Percentiles rank a stretch among this genome's conserved stretches.
Conservation (phyloP, 352 stramenopile genomes). For the Pythium diclinum region DNA sequence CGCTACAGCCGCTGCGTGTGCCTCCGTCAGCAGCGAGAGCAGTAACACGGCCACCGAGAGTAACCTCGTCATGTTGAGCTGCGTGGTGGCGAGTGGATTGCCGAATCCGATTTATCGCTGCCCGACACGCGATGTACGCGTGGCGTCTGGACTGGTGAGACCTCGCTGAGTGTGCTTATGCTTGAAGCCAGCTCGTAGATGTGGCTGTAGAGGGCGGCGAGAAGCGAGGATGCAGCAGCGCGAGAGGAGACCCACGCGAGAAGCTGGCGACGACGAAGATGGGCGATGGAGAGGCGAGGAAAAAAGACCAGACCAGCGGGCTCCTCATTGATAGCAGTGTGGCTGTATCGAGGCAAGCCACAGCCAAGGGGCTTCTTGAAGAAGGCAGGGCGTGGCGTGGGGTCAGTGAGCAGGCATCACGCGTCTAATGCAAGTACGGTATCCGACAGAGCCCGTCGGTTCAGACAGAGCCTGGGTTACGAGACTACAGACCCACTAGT, state of each 20-base stretch:
- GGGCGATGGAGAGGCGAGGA: neutral
- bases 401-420: too few species aligned
- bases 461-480: neutral
- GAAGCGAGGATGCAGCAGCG: too few species aligned
- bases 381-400: too few species aligned
- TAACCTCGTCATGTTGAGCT: neutral
- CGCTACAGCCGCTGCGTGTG: neutral
- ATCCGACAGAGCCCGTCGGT: neutral
- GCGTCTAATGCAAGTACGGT: too few species aligned
- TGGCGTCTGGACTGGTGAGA: conserved; percentile 3
- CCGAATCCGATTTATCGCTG: neutral
- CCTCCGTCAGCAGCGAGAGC: neutral
- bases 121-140: neutral
- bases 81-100: neutral
- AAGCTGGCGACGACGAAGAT: neutral
- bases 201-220: neutral
- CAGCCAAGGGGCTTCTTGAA: too few species aligned
- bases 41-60: neutral
- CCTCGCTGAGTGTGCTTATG: neutral
- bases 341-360: neutral
- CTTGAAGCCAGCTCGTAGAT: neutral
- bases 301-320: neutral
- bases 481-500: neutral
- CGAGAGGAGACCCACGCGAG: neutral
- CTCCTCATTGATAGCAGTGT: neutral